Evolutionary conservation across 345 rosid genomes (phyloP), one percentile per base, ranked within the genome.

Genomic region (Salix viminalis): DNA sequence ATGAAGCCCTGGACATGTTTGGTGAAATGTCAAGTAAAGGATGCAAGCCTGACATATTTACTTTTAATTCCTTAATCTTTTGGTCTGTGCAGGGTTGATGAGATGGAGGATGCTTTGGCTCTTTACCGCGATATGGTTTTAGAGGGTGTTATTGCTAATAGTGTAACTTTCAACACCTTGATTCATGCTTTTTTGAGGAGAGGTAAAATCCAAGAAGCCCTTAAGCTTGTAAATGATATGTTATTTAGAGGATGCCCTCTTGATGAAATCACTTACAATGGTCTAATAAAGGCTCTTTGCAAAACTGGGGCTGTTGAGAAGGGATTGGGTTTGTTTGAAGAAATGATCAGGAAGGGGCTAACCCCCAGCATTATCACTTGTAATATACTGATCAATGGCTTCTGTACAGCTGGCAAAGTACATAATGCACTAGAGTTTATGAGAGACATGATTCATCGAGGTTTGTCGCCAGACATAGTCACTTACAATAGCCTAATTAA

Each of bases 81-180:
- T 61, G 97, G 97, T 28, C 84, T 92, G 52, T 92, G 97, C 85
- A 86, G 88, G 86, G 89, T 72, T 44, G 81, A 84, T 32, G 77
- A 79, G 65, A 83, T 89, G 70, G 88, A 89, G 72, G 89, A 86
- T 21, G 94, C 98, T 70, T 75, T 91, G 82, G 73, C 78, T 72
- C 67, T 94, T 67, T 90, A 83, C 52, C 84, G 65, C 39, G 91
- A 92, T 72, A 92, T 92, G 97, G 72, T 92, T 42, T 78, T 88
- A 70, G 96, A 88, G 81, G 97, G 98, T 76, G 91, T 90, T 18
- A 83, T 90, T 77, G 95, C 97, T 69, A 90, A 87, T 78, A 94
- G 87, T 0, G 91, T 92, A 39, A 94, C 98, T 61, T 92, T 89
- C 89, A 94, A 94, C 80, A 90, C 89, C 0, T 69, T 94, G 76